Conservation (phyloP, 2,329 filamentous ascomycete species). For the Pseudogymnoascus verrucosus region DNA sequence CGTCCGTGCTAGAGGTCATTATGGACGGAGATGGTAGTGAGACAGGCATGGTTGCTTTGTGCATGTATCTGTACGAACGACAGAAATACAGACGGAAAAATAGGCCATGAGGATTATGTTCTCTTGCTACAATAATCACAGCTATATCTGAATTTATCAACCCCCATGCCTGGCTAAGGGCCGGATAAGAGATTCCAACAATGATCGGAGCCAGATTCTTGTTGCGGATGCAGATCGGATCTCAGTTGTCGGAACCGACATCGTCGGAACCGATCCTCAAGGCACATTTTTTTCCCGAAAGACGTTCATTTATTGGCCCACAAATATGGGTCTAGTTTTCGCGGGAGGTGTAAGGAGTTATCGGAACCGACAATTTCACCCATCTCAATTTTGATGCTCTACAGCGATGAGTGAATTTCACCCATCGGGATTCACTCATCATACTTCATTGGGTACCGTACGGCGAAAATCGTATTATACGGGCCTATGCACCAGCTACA, state of each 20-base stretch:
- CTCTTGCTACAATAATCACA: not conserved
- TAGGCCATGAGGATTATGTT: not conserved
- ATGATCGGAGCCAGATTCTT: not conserved
- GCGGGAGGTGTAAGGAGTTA: not conserved
- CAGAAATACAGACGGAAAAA: not conserved
- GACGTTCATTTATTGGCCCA: not conserved
- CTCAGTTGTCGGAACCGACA: not conserved
- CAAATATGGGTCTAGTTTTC: not conserved
- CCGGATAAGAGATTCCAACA: not conserved
- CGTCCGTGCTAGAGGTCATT: not conserved
- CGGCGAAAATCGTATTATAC: not conserved
- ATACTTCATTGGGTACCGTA: not conserved
- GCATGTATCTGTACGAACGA: not conserved
- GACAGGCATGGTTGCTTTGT: not conserved
- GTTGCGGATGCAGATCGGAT: not conserved
- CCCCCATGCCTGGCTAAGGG: not conserved
- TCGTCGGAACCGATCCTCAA: not conserved
- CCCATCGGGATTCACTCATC: not conserved
- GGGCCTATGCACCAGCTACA: not conserved
- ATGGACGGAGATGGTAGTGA: not conserved
- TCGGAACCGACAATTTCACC: not conserved
- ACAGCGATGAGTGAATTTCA: not conserved
- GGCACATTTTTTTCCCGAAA: not conserved
- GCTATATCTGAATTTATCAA: not conserved
- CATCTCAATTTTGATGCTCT: not conserved